A percentile compares a stretch with the other conserved stretches of the same genome.
These are phyloP conservation scores for Phoma sp. DNA, from an alignment of 2,329 filamentous ascomycete genomes.

Conservation along the genomic window DNA sequence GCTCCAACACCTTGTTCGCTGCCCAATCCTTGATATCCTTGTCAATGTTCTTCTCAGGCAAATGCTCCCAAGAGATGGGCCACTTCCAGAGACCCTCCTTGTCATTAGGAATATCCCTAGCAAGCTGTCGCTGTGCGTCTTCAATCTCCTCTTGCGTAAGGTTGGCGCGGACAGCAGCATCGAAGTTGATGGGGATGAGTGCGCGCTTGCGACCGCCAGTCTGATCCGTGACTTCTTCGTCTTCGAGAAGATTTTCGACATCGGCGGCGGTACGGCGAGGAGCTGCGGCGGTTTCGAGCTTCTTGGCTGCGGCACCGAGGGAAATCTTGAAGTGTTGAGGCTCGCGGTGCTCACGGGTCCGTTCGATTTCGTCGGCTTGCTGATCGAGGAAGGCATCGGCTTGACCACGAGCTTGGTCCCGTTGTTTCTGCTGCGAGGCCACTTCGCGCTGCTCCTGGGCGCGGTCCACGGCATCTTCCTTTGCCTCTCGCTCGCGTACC, in stretches of 20 bases:
- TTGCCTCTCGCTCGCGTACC: constrained; percentile 76
- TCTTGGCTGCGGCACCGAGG: constrained; percentile 84
- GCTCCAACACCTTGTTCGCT: constrained; percentile 97
- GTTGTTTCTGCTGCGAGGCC: constrained; percentile 72
- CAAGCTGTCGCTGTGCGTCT: constrained; percentile 80
- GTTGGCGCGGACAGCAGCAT: constrained; percentile 52
- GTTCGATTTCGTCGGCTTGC: constrained; percentile 76
- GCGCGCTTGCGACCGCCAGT: constrained; percentile 73
- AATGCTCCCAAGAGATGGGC: constrained; percentile 89
- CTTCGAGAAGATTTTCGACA: constrained; percentile 91
- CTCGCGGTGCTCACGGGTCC: constrained; percentile 55
- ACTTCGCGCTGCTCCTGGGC: constrained; percentile 78
- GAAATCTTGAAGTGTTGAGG: constrained; percentile 88
- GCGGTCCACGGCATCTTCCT: constrained; percentile 83
- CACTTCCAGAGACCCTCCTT: constrained; percentile 90
- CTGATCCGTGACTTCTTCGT: constrained; percentile 78
- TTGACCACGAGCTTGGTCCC: constrained; percentile 81
- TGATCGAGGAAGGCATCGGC: constrained; percentile 90
- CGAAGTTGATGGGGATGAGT: constrained; percentile 62
- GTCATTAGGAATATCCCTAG: constrained; percentile 87
- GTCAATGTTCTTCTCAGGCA: constrained; percentile 80
- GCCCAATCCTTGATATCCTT: constrained; percentile 94
- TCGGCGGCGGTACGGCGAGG: constrained; percentile 84
- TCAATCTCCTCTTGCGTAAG: constrained; percentile 88
- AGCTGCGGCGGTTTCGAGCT: constrained; percentile 63